phyloP scores from a whole-genome alignment of 192 early-diverging fungal species.

The Podila epicladia region DNA sequence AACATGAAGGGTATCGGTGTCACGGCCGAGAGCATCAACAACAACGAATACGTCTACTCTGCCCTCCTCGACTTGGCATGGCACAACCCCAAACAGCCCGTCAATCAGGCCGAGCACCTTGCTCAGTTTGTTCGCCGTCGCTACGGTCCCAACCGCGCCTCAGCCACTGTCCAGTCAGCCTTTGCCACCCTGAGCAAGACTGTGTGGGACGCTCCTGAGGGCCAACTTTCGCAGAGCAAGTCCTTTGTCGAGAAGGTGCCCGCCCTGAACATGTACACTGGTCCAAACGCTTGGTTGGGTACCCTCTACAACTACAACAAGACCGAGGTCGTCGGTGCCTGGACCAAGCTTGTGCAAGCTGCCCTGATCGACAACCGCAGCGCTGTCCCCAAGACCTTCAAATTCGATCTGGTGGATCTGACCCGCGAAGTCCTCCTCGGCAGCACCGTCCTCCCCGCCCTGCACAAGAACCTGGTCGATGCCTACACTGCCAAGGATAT shows the following conservation, averaged over 20 bases:
- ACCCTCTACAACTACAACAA: slow-evolving; percentile 35
- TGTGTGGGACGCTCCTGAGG: slow-evolving; percentile 20
- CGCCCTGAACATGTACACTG: slow-evolving; percentile 19
- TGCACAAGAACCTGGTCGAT: slow-evolving; percentile 20
- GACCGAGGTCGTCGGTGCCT: slow-evolving; percentile 32
- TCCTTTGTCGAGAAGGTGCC: slow-evolving; percentile 41
- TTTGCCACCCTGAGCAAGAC: slow-evolving; percentile 25
- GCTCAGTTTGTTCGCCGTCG: slow-evolving; percentile 26
- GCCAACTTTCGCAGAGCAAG: slow-evolving; percentile 18
- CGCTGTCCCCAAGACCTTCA: slow-evolving; percentile 16
- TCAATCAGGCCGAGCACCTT: slow-evolving; percentile 13
- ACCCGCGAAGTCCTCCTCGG: slow-evolving; percentile 38
- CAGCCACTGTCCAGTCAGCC: slow-evolving; percentile 14
- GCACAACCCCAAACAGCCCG: slow-evolving; percentile 17
- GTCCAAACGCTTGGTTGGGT: slow-evolving; percentile 13
- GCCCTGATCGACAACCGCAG: slow-evolving; percentile 2
- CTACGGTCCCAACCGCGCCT: slow-evolving; percentile 21
- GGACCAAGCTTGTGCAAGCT: slow-evolving; percentile 19
- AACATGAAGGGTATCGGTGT: slow-evolving; percentile 33
- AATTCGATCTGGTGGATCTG: slow-evolving; percentile 42
- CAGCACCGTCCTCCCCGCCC: slow-evolving; percentile 15
- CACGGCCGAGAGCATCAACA: slow-evolving; percentile 35
- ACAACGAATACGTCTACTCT: slow-evolving; percentile 43
- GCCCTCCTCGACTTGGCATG: slow-evolving; percentile 20
- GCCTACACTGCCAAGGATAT: slow-evolving; percentile 21